Evolutionary conservation across 768 basidiomycete species (phyloP), one percentile per base, ranked within the genome.

Genomic region (Russula foetens): DNA sequence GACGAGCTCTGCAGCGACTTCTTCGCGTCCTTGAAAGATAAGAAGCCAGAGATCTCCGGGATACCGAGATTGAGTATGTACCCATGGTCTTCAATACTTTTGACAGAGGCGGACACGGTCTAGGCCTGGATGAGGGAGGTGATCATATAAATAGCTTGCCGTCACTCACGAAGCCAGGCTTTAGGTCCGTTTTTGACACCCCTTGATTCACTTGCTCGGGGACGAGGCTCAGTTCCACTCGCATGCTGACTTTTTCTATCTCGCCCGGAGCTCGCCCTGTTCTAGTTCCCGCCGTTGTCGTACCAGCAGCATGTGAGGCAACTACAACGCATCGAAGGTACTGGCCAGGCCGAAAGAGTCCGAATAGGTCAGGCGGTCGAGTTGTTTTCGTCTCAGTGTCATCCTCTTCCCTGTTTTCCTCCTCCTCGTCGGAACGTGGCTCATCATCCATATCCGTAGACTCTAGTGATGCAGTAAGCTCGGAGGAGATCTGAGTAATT

Each of bases 51-150:
- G 35, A 90, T 72, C n/a, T 81, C 85, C 11, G 83, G 71, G 19
- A 97, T 68, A 2, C 94, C 96, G 41, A 97, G 75, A 65, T 94
- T 91, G 8, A 99, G 77, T 58, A 87, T 82, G 74, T 96, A 98
- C 1, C 97, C 95, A 71, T 97, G 92, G 68, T 98, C 97, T 74
- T 99, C 97, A 19, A 90, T 75, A 67, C 87, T 91, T 73, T 85
- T 85, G 52, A 96, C 79, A 35, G 86, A 82, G 14, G 84, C 90
- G 0, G 86, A 81, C 47, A 97, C 68, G 23, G 84, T 84, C 92
- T 95, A 68, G 15, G 59, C 56, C 54, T 35, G 19, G 28, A 11
- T 48, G 51, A 52, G 21, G 54, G 11, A 31, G 39, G 41, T 38
- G 47, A 52, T 31, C 26, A 17, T 44, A 55, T 58, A 43, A 69